Conservation (phyloP, 768 basidiomycete genomes). For the Leccinum imitatum region DNA sequence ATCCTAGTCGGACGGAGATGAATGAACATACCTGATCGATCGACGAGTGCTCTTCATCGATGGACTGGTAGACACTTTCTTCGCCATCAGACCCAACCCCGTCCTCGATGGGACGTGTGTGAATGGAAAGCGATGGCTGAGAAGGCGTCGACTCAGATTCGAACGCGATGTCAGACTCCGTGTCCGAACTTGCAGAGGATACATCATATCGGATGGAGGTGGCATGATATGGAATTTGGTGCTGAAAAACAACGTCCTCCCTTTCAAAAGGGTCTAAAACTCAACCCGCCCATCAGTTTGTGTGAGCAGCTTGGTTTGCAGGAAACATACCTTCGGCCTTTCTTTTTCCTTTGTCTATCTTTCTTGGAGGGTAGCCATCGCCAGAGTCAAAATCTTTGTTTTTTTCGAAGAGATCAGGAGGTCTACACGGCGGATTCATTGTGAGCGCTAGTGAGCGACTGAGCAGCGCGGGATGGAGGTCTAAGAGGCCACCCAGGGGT, state of each 20-base stretch:
- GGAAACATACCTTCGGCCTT: slow-evolving; percentile 17
- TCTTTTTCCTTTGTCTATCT: slow-evolving; percentile 21
- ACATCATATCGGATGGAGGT: not conserved
- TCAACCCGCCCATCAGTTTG: not conserved
- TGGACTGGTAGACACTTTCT: slow-evolving; percentile 20
- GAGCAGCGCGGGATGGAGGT: not conserved
- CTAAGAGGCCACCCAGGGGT: not conserved
- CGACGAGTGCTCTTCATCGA: slow-evolving; percentile 4
- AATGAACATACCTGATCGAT: slow-evolving; percentile 14
- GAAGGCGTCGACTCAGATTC: slow-evolving; percentile 6
- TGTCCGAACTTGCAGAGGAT: slow-evolving; percentile 11
- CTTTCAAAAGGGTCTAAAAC: slow-evolving; percentile 13
- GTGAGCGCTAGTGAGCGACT: not conserved
- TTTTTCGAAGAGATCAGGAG: slow-evolving; percentile 14
- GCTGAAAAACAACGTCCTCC: not conserved
- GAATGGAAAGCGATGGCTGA: not conserved
- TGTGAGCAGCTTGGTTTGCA: not conserved
- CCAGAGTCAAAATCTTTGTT: not conserved
- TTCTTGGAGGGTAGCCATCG: slow-evolving; percentile 1
- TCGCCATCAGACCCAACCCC: slow-evolving; percentile 2
- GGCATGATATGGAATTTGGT: not conserved
- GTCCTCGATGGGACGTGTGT: not conserved
- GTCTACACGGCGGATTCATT: slow-evolving; percentile 13
- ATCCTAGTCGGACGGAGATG: not conserved
- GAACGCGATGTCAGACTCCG: not conserved